These are phyloP conservation scores for Orbilia javanica DNA, from an alignment of 2,329 filamentous ascomycete species.

Conservation along the genomic window DNA sequence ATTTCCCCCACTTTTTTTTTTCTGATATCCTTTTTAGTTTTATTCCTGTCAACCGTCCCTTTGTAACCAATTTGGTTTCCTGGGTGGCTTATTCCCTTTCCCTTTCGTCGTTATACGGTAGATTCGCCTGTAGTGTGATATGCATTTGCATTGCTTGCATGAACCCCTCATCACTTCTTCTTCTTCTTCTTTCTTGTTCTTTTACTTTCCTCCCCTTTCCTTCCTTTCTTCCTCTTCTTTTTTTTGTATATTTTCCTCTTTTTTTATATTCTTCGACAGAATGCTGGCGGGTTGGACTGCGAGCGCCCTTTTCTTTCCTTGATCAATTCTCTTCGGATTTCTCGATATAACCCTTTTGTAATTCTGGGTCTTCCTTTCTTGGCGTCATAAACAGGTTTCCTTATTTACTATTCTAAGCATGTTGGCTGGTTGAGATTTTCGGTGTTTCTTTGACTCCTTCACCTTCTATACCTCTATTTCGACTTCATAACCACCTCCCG, in stretches of 20 bases:
- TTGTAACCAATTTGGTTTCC: constrained; percentile 16
- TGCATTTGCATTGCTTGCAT: constrained; percentile 32
- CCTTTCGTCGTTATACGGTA: constrained; percentile 48
- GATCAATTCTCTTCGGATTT: constrained; percentile 1
- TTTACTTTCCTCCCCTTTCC: background rate
- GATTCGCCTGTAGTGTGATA: constrained; percentile 39
- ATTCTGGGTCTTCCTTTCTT: constrained; percentile 35
- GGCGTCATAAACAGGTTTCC: constrained; percentile 44
- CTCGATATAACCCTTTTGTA: constrained; percentile 28
- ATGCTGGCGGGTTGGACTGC: constrained; percentile 9
- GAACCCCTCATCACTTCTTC: background rate
- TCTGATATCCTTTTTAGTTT: constrained; percentile 22
- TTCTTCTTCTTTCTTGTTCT: background rate
- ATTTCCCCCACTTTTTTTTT: background rate
- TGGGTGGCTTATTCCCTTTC: constrained; percentile 5
- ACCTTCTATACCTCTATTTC: constrained; percentile 6
- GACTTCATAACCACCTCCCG: background rate
- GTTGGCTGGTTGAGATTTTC: constrained; percentile 34
- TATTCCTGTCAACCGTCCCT: background rate
- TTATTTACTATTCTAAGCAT: constrained; percentile 26
- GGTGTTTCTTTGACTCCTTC: constrained; percentile 10
- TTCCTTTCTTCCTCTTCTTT: constrained; percentile 2
- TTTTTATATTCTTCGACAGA: constrained; percentile 37
- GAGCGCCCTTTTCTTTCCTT: constrained; percentile 3
- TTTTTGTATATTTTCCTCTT: constrained; percentile 38